Evolutionary conservation across 2,329 filamentous ascomycete genomes (phyloP).

Genomic region (Amauroascus verrucosus): DNA sequence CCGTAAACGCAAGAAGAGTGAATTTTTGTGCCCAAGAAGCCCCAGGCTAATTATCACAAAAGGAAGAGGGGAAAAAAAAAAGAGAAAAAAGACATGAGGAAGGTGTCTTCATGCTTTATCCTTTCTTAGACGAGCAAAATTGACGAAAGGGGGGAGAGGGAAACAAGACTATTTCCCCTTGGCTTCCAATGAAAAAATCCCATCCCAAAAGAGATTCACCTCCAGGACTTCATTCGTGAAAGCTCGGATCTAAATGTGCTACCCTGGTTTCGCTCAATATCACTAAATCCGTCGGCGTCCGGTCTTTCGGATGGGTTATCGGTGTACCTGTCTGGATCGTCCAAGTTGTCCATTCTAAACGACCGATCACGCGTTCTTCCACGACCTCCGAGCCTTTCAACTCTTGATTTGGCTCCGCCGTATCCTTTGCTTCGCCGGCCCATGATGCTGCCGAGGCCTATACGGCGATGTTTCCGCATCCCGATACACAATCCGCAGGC

Average conservation of each 20-base stretch:
- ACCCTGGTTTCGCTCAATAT: constrained; percentile 23
- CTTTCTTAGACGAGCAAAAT: too few relatives aligned
- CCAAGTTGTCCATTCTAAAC: constrained; percentile 25
- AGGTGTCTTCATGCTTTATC: too few relatives aligned
- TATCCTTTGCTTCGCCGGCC: constrained; percentile 30
- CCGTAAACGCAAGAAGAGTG: too few relatives aligned
- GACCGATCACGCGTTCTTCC: constrained; percentile 17
- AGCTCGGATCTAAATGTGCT: constrained; percentile 31
- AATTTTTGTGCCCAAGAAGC: too few relatives aligned
- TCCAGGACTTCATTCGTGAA: constrained; percentile 31
- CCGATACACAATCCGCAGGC: constrained; percentile 32
- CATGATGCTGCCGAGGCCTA: constrained; percentile 31
- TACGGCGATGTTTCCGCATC: constrained; percentile 33
- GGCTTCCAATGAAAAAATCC: too few relatives aligned
- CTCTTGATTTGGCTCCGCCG: constrained; percentile 27
- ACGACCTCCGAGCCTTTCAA: constrained; percentile 26
- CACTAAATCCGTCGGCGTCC: constrained; percentile 23
- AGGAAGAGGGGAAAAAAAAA: too few relatives aligned
- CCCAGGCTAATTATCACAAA: too few relatives aligned
- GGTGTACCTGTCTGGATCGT: constrained; percentile 19
- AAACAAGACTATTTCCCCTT: too few relatives aligned
- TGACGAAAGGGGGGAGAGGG: too few relatives aligned
- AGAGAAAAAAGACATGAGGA: too few relatives aligned
- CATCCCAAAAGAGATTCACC: too few relatives aligned
- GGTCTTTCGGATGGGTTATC: constrained; percentile 17